Conservation (phyloP, 768 basidiomycete species). For the Fibroporia radiculosa region DNA sequence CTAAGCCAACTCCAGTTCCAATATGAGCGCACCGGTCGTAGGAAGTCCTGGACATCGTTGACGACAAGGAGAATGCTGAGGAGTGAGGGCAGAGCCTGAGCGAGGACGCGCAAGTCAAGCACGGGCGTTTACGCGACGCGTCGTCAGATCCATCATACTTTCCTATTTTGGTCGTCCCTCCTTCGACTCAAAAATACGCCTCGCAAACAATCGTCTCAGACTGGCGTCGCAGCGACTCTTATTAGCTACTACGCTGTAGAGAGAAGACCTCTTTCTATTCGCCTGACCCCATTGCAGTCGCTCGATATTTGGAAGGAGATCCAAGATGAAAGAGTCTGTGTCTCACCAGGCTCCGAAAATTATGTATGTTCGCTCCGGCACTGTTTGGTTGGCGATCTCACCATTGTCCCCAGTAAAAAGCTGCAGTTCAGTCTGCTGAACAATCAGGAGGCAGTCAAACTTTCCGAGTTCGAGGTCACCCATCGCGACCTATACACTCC, state of each 20-base stretch:
- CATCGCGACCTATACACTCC: constrained; percentile 87
- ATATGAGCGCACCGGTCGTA: constrained; percentile 65
- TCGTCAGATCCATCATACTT: neutral
- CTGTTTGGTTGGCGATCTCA: neutral
- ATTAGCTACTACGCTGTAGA: too few species aligned
- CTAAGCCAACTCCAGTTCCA: too few species aligned
- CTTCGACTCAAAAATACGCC: too few species aligned
- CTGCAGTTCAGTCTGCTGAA: constrained; percentile 93
- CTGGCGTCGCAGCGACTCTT: too few species aligned
- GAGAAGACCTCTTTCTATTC: too few species aligned
- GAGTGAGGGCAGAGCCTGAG: neutral
- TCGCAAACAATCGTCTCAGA: too few species aligned
- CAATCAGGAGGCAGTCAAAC: constrained; percentile 90
- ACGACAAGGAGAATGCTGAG: neutral
- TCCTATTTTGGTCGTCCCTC: neutral
- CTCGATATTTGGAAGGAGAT: too few species aligned
- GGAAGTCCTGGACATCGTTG: constrained; percentile 81
- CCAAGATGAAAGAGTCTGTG: constrained; percentile 71
- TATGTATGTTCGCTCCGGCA: constrained; percentile 44
- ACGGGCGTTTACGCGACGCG: constrained; percentile 10
- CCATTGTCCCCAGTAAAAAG: constrained; percentile 58
- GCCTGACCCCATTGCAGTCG: too few species aligned
- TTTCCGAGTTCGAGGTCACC: constrained; percentile 95
- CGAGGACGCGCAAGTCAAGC: constrained; percentile 4
- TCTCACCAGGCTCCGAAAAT: constrained; percentile 76